These are phyloP conservation scores for Quercus wislizeni DNA, from an alignment of 306 rosid genomes.

Conservation along the genomic window DNA sequence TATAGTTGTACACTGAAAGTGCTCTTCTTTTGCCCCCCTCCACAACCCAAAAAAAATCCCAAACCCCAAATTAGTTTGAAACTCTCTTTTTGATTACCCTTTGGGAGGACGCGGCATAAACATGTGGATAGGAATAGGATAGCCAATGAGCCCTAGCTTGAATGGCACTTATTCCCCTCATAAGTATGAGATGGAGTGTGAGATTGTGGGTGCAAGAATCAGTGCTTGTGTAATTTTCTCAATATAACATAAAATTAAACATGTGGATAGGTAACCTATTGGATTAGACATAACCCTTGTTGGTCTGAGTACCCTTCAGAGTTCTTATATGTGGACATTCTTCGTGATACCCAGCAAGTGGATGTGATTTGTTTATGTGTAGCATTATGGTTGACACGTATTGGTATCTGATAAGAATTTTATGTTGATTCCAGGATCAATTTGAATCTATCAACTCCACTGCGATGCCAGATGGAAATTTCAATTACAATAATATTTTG, in stretches of 20 bases:
- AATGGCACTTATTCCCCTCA: neutral
- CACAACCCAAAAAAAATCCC: neutral
- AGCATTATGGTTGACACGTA: conserved; percentile 3
- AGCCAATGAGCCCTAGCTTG: neutral
- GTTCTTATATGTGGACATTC: neutral
- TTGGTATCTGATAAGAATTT: conserved; percentile 11
- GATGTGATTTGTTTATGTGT: conserved; percentile 11
- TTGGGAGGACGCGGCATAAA: neutral
- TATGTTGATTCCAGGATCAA: conserved; percentile 45
- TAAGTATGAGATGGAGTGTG: neutral
- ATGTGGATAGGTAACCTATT: neutral
- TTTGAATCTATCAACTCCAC: conserved; percentile 55
- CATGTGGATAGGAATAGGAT: neutral
- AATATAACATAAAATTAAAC: neutral
- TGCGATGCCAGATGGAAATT: conserved; percentile 75
- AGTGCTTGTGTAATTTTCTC: neutral
- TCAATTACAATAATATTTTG: conserved; percentile 56
- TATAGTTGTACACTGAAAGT: conserved; percentile 19
- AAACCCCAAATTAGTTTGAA: too few relatives aligned
- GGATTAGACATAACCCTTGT: neutral
- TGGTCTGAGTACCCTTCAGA: conserved; percentile 5
- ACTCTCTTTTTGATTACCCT: too few relatives aligned
- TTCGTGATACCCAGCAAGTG: neutral
- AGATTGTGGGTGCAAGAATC: neutral
- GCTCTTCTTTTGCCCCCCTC: conserved; percentile 11